Evolutionary conservation across 2,329 filamentous ascomycete species (phyloP).

Genomic region (Zymoseptoria pseudotritici): DNA sequence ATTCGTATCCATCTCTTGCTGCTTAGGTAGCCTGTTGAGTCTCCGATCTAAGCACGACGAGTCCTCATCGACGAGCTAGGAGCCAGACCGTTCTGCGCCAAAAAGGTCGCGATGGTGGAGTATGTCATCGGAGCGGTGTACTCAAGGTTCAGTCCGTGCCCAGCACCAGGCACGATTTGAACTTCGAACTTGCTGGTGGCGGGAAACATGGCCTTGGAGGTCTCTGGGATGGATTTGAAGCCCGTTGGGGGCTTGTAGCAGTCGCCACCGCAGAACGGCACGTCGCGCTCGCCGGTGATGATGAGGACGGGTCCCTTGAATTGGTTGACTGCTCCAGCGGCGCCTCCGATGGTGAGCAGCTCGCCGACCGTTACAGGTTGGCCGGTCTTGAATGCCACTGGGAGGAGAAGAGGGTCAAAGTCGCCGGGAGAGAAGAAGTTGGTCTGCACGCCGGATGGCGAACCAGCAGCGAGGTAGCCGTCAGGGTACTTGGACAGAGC

Average conservation of each 20-base stretch:
- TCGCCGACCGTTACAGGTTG: slow-evolving; percentile 54
- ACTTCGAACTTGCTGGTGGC: slow-evolving; percentile 44
- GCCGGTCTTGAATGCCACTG: slow-evolving; percentile 40
- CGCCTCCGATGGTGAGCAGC: slow-evolving; percentile 47
- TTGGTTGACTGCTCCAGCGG: slow-evolving; percentile 24
- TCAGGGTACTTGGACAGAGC: slow-evolving; percentile 28
- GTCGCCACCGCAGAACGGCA: slow-evolving; percentile 54
- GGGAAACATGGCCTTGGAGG: slow-evolving; percentile 39
- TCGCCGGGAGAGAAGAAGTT: slow-evolving; percentile 43
- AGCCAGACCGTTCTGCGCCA: slow-evolving; percentile 18
- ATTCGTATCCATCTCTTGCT: background rate
- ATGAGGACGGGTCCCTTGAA: slow-evolving; percentile 52
- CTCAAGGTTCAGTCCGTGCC: slow-evolving; percentile 30
- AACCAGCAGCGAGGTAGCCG: slow-evolving; percentile 48
- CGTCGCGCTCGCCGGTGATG: slow-evolving; percentile 50
- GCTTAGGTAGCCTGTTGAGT: background rate
- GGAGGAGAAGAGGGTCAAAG: slow-evolving; percentile 50
- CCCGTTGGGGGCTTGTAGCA: slow-evolving; percentile 41
- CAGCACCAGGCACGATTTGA: slow-evolving; percentile 46
- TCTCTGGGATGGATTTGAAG: slow-evolving; percentile 39
- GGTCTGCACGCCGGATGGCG: slow-evolving; percentile 44
- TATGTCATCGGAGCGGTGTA: slow-evolving; percentile 27
- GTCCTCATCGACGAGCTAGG: background rate
- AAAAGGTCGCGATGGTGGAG: slow-evolving; percentile 24
- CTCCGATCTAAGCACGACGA: background rate